Conservation (phyloP, 257 asterid genomes). For the Pogostemon cablin region DNA sequence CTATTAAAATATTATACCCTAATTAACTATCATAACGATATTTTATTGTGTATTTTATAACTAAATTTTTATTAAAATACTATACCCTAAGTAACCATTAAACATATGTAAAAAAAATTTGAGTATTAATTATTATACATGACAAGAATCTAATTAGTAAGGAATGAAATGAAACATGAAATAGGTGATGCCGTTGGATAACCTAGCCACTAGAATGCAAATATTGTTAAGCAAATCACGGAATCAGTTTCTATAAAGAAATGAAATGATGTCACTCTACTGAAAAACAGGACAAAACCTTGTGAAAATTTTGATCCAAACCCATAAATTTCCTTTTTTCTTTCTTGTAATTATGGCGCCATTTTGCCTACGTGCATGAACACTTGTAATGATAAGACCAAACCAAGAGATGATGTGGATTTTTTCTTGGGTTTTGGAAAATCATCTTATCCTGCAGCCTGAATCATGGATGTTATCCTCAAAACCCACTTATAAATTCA, state of each 20-base stretch:
- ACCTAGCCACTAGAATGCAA: too few species aligned
- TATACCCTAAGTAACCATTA: too few species aligned
- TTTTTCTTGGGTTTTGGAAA: conserved; percentile 44
- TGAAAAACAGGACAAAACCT: conserved; percentile 17
- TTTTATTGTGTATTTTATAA: too few species aligned
- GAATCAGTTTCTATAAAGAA: conserved; percentile 11
- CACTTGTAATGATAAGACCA: conserved; percentile 42
- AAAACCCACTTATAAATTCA: conserved; percentile 49
- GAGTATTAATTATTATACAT: too few species aligned
- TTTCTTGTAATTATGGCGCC: conserved; percentile 25
- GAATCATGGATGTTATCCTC: conserved; percentile 26
- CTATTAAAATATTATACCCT: too few species aligned
- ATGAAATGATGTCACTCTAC: conserved; percentile 15
- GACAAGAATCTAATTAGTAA: too few species aligned
- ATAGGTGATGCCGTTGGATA: too few species aligned
- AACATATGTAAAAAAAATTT: too few species aligned
- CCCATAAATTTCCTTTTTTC: not conserved
- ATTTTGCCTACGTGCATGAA: conserved; percentile 28
- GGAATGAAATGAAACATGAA: too few species aligned
- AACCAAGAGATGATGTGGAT: conserved; percentile 25
- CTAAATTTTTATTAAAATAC: too few species aligned
- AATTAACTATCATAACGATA: too few species aligned
- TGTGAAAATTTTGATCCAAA: not conserved
- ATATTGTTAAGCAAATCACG: conserved; percentile 1
- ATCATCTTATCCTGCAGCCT: conserved; percentile 39